Evolutionary conservation across 208 protist genomes (phyloP).

Genomic region (Willaertia magna): DNA sequence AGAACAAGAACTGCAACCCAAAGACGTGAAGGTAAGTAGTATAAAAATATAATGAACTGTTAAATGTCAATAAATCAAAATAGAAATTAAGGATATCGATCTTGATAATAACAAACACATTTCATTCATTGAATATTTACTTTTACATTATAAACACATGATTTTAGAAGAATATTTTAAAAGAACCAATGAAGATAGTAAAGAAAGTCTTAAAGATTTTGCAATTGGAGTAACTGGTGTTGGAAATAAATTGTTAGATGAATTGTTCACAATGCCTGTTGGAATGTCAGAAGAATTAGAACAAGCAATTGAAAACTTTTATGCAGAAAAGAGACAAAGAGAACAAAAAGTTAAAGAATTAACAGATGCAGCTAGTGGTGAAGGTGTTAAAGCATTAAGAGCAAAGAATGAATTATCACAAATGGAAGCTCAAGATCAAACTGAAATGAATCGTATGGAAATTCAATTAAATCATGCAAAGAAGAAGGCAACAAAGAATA

Average conservation of each 20-base stretch:
- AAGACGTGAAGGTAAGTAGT: conserved; percentile 2
- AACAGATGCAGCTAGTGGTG: neutral
- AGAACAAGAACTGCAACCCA: conserved; percentile 21
- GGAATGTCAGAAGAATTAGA: neutral
- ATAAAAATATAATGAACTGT: too few relatives aligned
- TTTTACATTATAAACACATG: conserved; percentile 33
- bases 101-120: conserved; percentile 29
- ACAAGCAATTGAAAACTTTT: conserved; percentile 30
- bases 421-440: conserved; percentile 6
- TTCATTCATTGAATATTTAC: conserved; percentile 33
- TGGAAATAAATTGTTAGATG: conserved; percentile 26
- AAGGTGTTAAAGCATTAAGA: neutral
- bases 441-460: neutral
- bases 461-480: neutral
- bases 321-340: neutral
- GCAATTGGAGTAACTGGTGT: conserved; percentile 25
- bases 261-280: conserved; percentile 29
- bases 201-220: conserved; percentile 15
- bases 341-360: neutral
- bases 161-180: conserved; percentile 31
- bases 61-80: too few relatives aligned
- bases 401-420: conserved; percentile 12
- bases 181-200: neutral
- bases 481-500: neutral
- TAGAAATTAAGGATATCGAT: conserved; percentile 32